Percentiles rank a stretch among this genome's conserved stretches.
These are phyloP conservation scores for Lolium multiflorum DNA, from an alignment of 176 grass and related monocot species.

Conservation along the genomic window DNA sequence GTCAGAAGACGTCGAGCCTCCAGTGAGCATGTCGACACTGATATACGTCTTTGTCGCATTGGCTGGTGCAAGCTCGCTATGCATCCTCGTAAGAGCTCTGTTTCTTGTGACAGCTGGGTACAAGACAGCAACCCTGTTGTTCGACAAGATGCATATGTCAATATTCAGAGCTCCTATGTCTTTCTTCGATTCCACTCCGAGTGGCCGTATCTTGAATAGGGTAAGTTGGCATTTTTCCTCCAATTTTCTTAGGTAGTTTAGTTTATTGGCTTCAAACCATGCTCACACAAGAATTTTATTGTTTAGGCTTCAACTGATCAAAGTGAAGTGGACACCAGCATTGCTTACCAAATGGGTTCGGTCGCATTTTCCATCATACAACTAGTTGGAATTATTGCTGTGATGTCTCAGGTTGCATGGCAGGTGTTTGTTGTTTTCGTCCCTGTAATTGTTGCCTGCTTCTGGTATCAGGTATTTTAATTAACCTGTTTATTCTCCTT, in stretches of 20 bases:
- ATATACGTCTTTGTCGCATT: slow-evolving; percentile 76
- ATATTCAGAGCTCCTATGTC: slow-evolving; percentile 95
- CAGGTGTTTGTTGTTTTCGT: slow-evolving; percentile 81
- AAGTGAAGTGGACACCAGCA: slow-evolving; percentile 67
- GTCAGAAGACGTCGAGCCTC: slow-evolving; percentile 57
- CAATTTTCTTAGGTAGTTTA: background rate
- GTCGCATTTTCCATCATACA: slow-evolving; percentile 76
- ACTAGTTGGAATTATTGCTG: slow-evolving; percentile 78
- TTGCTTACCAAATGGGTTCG: slow-evolving; percentile 55
- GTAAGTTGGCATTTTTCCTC: slow-evolving; percentile 45
- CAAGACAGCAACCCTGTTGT: slow-evolving; percentile 77
- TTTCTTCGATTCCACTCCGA: slow-evolving; percentile 89
- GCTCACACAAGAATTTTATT: slow-evolving; percentile 27
- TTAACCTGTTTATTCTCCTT: slow-evolving; percentile 2
- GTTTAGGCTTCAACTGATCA: slow-evolving; percentile 86
- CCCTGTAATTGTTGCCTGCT: slow-evolving; percentile 68
- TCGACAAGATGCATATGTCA: slow-evolving; percentile 75
- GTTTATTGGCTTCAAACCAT: background rate
- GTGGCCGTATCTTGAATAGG: slow-evolving; percentile 79
- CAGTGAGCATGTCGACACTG: slow-evolving; percentile 63
- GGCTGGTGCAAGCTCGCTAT: slow-evolving; percentile 65
- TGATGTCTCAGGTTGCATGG: slow-evolving; percentile 95
- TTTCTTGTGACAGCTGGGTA: slow-evolving; percentile 73
- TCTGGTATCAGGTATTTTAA: slow-evolving; percentile 79
- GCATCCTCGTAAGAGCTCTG: slow-evolving; percentile 63